phyloP scores from a whole-genome alignment of 2,329 filamentous ascomycete species.

The Colletotrichum scovillei region DNA sequence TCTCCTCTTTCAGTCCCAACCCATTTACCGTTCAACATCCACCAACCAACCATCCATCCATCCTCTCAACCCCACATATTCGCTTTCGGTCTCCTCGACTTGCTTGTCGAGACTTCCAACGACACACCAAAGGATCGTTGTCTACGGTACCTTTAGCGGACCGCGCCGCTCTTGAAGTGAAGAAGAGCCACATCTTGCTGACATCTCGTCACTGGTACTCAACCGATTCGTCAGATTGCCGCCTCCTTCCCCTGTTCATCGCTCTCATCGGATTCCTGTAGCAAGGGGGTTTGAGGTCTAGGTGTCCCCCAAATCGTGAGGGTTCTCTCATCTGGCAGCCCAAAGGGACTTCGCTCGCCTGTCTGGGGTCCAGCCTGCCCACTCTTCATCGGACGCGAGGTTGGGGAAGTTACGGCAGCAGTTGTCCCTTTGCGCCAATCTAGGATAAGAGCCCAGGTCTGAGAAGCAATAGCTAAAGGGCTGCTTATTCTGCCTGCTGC shows the following conservation, averaged over 20 bases:
- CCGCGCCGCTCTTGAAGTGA: background rate
- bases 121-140: background rate
- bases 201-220: background rate
- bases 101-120: background rate
- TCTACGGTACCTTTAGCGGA: background rate
- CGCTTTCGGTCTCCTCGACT: constrained; percentile 29
- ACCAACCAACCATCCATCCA: background rate
- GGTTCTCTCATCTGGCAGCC: background rate
- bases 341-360: background rate
- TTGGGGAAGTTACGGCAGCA: background rate
- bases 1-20: background rate
- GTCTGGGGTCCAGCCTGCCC: background rate
- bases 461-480: background rate
- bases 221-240: constrained; percentile 17
- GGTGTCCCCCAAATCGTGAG: background rate
- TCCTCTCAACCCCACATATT: constrained; percentile 20
- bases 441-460: background rate
- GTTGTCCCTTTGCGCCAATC: background rate
- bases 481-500: background rate
- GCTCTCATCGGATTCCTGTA: background rate
- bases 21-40: background rate
- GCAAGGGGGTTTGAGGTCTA: background rate
- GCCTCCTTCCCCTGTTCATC: constrained; percentile 1
- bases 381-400: background rate
- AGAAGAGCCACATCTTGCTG: constrained; percentile 3